Evolutionary conservation across 805 yeast genomes (phyloP), one percentile per base, ranked within the genome.

Genomic region (Wickerhamomyces mucosus): DNA sequence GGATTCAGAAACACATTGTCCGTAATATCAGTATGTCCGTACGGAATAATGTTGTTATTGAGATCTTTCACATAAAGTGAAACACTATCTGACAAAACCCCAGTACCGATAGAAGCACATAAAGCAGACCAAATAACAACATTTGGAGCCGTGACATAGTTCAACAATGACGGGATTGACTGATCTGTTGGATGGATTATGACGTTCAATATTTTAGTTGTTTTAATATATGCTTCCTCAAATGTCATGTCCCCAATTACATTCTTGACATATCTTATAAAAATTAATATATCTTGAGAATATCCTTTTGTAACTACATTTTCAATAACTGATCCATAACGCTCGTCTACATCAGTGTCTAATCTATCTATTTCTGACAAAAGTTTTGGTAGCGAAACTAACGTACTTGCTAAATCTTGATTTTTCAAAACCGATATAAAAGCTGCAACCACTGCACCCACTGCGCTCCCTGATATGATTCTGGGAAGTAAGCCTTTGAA

Each of bases 141-240:
- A 53, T 89, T 88, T 1, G 98, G 98, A 0, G 96, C 77, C 1
- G 96, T 85, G 19, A 92, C 76, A 52, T 89, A 86, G 56, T 92
- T 92, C 40, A 88, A 59, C 29, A 88, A 61, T 1, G 77, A 67
- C 1, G 94, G 92, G 7, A 81, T 67, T 3, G 78, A 66, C 20
- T 68, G 69, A 42, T 75, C 75, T 0, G 81, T 74, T 3, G 96
- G 94, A 54, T 85, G 85, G 3, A 89, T 79, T 2, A 86, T 78
- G 28, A 92, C 76, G 53, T 89, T 92, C 31, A 89, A 63, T 1
- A 84, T 75, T 42, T 82, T 71, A 27, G 81, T 88, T 0, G 95
- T 79, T 39, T 70, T 72, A 37, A 78, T 63, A 49, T 78, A 85
- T 0, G 96, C 94, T 50, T 92, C 97, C 55, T 89, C 96, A 55